Conservation (phyloP, 164 flowering plant genomes). For the Vitis amurensis region DNA sequence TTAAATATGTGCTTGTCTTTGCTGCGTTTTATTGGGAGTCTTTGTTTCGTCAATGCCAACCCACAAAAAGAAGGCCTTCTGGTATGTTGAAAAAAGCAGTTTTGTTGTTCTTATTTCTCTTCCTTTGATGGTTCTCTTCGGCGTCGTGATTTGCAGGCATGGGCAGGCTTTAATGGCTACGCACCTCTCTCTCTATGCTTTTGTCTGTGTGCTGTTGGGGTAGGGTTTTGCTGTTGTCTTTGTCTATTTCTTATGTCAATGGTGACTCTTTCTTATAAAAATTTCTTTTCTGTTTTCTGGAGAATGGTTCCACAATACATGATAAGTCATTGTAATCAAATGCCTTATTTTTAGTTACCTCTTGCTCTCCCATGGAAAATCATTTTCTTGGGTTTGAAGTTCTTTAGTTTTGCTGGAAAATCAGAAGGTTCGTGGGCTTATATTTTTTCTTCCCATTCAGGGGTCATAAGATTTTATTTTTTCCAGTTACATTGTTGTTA, state of each 20-base stretch:
- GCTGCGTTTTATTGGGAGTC: constrained; percentile 3
- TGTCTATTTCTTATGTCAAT: constrained; percentile 2
- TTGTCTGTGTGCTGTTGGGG: neutral
- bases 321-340: neutral
- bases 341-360: neutral
- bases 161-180: constrained; percentile 5
- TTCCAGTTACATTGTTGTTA: constrained; percentile 1
- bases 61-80: neutral
- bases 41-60: constrained; percentile 10
- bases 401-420: too few species aligned
- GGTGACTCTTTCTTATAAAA: neutral
- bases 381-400: too few species aligned
- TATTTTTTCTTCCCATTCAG: neutral
- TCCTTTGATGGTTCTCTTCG: constrained; percentile 4
- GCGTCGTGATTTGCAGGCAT: constrained; percentile 10
- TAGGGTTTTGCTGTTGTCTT: neutral
- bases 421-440: neutral
- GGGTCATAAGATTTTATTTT: neutral
- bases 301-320: neutral
- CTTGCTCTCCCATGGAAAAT: neutral
- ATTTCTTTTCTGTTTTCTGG: neutral
- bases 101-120: neutral
- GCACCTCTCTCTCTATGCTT: neutral
- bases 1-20: constrained; percentile 1
- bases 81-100: constrained; percentile 9